These are phyloP conservation scores for Perkinsela sp. DNA, from an alignment of 208 protist species.

Conservation along the genomic window DNA sequence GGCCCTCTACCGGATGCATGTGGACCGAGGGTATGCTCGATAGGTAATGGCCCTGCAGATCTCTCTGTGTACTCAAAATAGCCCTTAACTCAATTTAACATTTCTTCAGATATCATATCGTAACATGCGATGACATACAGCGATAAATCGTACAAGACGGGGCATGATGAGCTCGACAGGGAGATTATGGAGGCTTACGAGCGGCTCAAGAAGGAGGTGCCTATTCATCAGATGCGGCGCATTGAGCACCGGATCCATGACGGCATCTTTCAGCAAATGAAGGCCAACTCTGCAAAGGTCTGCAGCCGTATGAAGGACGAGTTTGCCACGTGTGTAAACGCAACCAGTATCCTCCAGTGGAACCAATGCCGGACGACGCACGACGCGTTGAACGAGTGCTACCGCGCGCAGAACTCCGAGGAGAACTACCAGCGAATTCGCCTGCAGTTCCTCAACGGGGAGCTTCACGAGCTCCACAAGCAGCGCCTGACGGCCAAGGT, in stretches of 20 bases:
- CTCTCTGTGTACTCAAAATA: too few relatives aligned
- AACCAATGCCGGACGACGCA: slow-evolving; percentile 32
- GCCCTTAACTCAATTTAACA: too few relatives aligned
- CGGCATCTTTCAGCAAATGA: slow-evolving; percentile 46
- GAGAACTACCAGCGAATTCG: slow-evolving; percentile 49
- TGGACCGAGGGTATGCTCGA: not conserved
- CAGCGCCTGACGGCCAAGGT: slow-evolving; percentile 21
- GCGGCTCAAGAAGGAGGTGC: slow-evolving; percentile 25
- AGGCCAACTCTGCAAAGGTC: slow-evolving; percentile 39
- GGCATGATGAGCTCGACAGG: slow-evolving; percentile 36
- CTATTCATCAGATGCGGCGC: slow-evolving; percentile 20
- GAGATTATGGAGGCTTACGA: slow-evolving; percentile 36
- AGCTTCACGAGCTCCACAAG: slow-evolving; percentile 42
- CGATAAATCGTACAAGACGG: slow-evolving; percentile 44
- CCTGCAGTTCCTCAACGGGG: slow-evolving; percentile 38
- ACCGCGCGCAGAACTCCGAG: slow-evolving; percentile 35
- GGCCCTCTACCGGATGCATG: not conserved
- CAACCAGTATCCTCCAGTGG: slow-evolving; percentile 18
- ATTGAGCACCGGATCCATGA: slow-evolving; percentile 52
- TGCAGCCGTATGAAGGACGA: slow-evolving; percentile 37
- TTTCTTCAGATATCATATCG: not conserved
- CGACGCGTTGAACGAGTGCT: slow-evolving; percentile 50
- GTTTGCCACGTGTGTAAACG: slow-evolving; percentile 37
- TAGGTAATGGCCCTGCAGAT: too few relatives aligned
- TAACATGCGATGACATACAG: slow-evolving; percentile 23